These are phyloP conservation scores for Fonticula alba DNA, from an alignment of 78 protist species.

Conservation along the genomic window DNA sequence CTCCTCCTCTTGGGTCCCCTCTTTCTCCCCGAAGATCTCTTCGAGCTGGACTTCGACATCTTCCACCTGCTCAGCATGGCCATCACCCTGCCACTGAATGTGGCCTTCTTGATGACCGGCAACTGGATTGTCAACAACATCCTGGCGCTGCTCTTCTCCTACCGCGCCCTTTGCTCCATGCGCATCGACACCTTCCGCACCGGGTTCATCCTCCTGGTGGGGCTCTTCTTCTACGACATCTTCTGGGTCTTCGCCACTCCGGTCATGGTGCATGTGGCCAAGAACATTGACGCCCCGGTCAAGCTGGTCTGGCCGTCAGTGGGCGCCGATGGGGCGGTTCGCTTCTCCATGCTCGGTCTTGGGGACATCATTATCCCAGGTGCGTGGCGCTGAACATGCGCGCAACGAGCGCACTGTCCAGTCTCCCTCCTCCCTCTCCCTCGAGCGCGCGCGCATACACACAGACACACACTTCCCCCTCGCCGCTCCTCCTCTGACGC, in stretches of 20 bases:
- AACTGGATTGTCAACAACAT: slow-evolving; percentile 74
- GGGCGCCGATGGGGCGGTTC: slow-evolving; percentile 17
- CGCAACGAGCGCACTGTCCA: not conserved
- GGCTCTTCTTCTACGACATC: slow-evolving; percentile 76
- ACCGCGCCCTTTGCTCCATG: slow-evolving; percentile 27
- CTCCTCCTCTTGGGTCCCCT: no score
- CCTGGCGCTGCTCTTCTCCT: slow-evolving; percentile 44
- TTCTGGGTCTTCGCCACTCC: slow-evolving; percentile 84
- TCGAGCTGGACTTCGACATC: not conserved
- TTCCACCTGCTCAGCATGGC: slow-evolving; percentile 14
- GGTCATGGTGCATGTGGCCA: slow-evolving; percentile 88
- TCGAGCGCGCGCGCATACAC: not conserved
- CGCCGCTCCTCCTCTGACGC: no score
- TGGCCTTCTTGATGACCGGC: slow-evolving; percentile 26
- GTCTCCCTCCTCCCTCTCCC: not conserved
- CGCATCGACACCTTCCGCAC: slow-evolving; percentile 17
- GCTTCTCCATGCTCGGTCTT: slow-evolving; percentile 77
- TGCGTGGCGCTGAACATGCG: not conserved
- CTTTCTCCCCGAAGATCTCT: not conserved
- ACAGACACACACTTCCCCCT: no score
- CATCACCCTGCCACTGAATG: slow-evolving; percentile 5
- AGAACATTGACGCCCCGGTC: slow-evolving; percentile 76
- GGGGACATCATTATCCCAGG: slow-evolving; percentile 93
- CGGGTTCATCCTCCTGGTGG: slow-evolving; percentile 44
- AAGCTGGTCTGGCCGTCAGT: slow-evolving; percentile 62